These are phyloP conservation scores for Phallus indusiatus DNA, from an alignment of 768 basidiomycete genomes.

Conservation along the genomic window DNA sequence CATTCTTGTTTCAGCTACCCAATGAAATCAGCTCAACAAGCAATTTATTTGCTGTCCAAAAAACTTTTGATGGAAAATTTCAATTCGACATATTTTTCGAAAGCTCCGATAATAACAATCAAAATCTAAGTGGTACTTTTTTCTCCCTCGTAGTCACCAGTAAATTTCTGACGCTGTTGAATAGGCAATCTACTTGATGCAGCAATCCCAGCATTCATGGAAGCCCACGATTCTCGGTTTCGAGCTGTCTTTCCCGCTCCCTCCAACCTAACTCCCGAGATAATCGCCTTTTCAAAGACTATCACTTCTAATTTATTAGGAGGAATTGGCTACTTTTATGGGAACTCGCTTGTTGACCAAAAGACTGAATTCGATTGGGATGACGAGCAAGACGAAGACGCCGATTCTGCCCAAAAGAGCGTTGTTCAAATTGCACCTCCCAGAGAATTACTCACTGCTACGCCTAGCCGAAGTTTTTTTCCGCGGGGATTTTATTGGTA, in stretches of 20 bases:
- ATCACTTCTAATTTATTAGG: conserved; percentile 88
- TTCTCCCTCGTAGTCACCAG: neutral
- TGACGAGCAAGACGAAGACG: conserved; percentile 48
- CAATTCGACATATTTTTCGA: conserved; percentile 88
- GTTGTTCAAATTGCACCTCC: conserved; percentile 69
- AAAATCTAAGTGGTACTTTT: conserved; percentile 53
- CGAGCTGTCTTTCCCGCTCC: conserved; percentile 59
- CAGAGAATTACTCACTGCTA: conserved; percentile 75
- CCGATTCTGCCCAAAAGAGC: conserved; percentile 29
- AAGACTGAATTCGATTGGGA: conserved; percentile 91
- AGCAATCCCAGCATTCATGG: conserved; percentile 57
- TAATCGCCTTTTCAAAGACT: conserved; percentile 67
- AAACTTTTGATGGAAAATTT: conserved; percentile 74
- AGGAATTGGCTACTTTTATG: conserved; percentile 93
- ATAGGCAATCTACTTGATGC: conserved; percentile 57
- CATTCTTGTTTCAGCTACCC: conserved; percentile 66
- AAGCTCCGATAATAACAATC: conserved; percentile 58
- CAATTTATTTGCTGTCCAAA: conserved; percentile 84
- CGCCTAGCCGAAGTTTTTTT: conserved; percentile 94
- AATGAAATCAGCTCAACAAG: conserved; percentile 63
- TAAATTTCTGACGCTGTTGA: conserved; percentile 1
- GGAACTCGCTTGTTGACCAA: conserved; percentile 76
- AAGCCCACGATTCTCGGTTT: conserved; percentile 60
- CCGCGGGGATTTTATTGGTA: conserved; percentile 96
- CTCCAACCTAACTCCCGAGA: conserved; percentile 36